Percentiles rank a stretch among this genome's conserved stretches.
phyloP scores from a whole-genome alignment of 805 yeast species.

The Cyberlindnera sargentensis region DNA sequence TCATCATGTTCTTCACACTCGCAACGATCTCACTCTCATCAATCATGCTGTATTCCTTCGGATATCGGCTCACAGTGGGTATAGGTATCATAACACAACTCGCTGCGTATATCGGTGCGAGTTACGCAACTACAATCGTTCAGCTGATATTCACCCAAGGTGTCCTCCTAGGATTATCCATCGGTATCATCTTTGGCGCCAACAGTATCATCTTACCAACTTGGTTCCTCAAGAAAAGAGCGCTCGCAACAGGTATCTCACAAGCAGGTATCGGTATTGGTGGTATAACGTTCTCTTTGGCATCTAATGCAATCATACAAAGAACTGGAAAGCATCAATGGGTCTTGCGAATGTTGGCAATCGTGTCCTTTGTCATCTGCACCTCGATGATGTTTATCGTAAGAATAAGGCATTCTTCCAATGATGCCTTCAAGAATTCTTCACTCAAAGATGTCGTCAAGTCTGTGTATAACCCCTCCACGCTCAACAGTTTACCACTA shows the following conservation, averaged over 20 bases:
- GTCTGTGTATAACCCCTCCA: slow-evolving; percentile 28
- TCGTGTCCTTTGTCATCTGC: slow-evolving; percentile 32
- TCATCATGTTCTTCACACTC: slow-evolving; percentile 44
- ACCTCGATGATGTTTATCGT: slow-evolving; percentile 35
- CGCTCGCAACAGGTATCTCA: slow-evolving; percentile 43
- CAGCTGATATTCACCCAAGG: slow-evolving; percentile 50
- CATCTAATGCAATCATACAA: slow-evolving; percentile 34
- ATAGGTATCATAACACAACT: slow-evolving; percentile 38
- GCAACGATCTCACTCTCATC: slow-evolving; percentile 43
- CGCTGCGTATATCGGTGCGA: slow-evolving; percentile 43
- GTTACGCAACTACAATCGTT: slow-evolving; percentile 42
- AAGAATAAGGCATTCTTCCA: slow-evolving; percentile 36
- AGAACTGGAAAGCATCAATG: slow-evolving; percentile 36
- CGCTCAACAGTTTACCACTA: slow-evolving; percentile 27
- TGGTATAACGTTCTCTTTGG: slow-evolving; percentile 38
- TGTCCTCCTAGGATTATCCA: slow-evolving; percentile 41
- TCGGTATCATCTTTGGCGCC: slow-evolving; percentile 45
- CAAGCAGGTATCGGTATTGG: slow-evolving; percentile 48
- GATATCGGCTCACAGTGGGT: slow-evolving; percentile 32
- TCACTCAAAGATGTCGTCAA: slow-evolving; percentile 19
- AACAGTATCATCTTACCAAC: slow-evolving; percentile 42
- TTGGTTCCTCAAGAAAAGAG: slow-evolving; percentile 46
- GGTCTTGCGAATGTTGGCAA: slow-evolving; percentile 41
- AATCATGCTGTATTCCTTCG: slow-evolving; percentile 35
- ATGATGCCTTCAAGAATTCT: slow-evolving; percentile 8